Evolutionary conservation across 441 rosid genomes (phyloP), one percentile per base, ranked within the genome.

Genomic region (Biscutella laevigata): DNA sequence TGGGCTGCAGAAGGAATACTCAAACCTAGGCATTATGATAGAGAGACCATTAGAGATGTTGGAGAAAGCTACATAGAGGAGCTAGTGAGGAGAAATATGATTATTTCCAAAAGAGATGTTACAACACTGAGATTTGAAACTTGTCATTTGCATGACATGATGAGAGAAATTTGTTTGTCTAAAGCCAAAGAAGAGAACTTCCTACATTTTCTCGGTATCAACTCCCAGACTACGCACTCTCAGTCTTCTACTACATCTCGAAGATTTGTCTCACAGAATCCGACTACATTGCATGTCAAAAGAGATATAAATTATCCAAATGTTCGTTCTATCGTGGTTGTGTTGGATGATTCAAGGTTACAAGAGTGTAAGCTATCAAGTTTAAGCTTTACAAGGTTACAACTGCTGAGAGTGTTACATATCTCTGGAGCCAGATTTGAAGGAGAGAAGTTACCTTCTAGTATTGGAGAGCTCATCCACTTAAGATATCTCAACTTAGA

Each of bases 1-100:
- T 68, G 70, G 77, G 52, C 53, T 4, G 68, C 65, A 2, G 76
- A 72, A 39, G 73, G 59, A 12, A 12, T 11, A 6, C 42, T 28
- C n/a, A n/a, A n/a, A 0, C 5, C 1, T 44, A 14, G 30, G 9
- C 0, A 6, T 22, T 51, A 24, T 1, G 6, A 22, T 7, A 17
- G 20, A 17, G 20, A 17, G 20, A 17, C 27, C 0, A 0, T 28
- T 2, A 55, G 55, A 28, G 72, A 69, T 15, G 33, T 54, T 0
- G 70, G 24, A 20, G 55, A 62, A 13, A 0, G n/a, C 17, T 52
- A 42, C 28, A 7, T 63, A 0, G 27, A 7, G 12, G 72, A 70
- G 16, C 33, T 74, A 20, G 53, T 28, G 0, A 36, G 29, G 9
- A 63, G 71, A 30, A 59, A 61, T 20, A 62, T 67, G 66, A 36